These are phyloP conservation scores for Didymella keratinophila DNA, from an alignment of 2,329 filamentous ascomycete species.

Conservation along the genomic window DNA sequence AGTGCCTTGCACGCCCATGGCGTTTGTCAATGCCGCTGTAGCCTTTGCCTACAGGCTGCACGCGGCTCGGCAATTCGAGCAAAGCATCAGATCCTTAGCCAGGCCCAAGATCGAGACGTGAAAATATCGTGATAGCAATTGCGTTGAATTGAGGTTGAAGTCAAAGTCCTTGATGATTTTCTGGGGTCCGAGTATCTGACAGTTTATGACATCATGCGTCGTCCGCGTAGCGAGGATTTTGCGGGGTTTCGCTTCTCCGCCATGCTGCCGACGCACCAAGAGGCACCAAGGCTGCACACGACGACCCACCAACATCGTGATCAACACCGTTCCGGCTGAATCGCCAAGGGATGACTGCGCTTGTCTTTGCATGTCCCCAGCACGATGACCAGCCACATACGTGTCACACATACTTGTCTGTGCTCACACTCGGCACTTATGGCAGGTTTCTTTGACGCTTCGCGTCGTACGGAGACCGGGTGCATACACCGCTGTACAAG, in stretches of 20 bases:
- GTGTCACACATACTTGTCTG: slow-evolving; percentile 22
- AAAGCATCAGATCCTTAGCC: not conserved
- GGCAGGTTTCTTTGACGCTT: slow-evolving; percentile 30
- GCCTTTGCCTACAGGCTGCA: too few relatives aligned
- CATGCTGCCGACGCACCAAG: slow-evolving; percentile 7
- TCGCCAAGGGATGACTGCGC: slow-evolving; percentile 19
- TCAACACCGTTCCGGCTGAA: slow-evolving; percentile 12
- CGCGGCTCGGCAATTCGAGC: not conserved
- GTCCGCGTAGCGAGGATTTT: slow-evolving; percentile 9
- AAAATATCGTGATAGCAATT: not conserved
- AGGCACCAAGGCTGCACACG: slow-evolving; percentile 1
- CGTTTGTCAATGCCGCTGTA: not conserved
- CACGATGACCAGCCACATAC: slow-evolving; percentile 34
- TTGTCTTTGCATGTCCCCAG: slow-evolving; percentile 5
- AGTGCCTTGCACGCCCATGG: not conserved
- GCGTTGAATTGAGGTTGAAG: not conserved
- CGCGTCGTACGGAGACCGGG: slow-evolving; percentile 12
- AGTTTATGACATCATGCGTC: slow-evolving; percentile 31
- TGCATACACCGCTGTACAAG: slow-evolving; percentile 9
- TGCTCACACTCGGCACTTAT: slow-evolving; percentile 19
- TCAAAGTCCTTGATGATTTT: not conserved
- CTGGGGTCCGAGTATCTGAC: not conserved
- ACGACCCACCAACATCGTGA: slow-evolving; percentile 14
- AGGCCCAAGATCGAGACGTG: too few relatives aligned
- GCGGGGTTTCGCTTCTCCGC: slow-evolving; percentile 18